Evolutionary conservation across 164 flowering plant genomes (phyloP).

Genomic region (Litsea cubeba): DNA sequence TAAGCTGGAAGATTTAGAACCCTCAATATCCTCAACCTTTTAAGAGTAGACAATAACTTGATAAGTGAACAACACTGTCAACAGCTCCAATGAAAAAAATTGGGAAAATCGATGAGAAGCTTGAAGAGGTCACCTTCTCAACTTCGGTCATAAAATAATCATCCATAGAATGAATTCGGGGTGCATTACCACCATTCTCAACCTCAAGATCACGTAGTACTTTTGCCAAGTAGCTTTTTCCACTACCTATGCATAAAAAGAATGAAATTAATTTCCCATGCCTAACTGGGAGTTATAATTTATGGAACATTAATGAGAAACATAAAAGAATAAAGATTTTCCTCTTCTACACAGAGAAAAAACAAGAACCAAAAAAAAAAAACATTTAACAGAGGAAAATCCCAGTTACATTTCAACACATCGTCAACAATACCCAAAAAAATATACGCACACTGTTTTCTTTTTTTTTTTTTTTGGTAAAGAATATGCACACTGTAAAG

Average conservation of each 20-base stretch:
- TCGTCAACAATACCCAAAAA: too few species aligned
- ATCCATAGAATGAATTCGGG: conserved; percentile 97
- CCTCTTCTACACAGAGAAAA: not conserved
- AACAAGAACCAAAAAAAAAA: not conserved
- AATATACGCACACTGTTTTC: too few species aligned
- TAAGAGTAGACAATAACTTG: not conserved
- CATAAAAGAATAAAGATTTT: too few species aligned
- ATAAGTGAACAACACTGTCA: not conserved
- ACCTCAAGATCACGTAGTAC: conserved; percentile 90
- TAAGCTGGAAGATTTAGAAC: conserved; percentile 43
- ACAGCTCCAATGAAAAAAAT: not conserved
- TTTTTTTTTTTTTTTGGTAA: too few species aligned
- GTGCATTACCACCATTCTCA: conserved; percentile 85
- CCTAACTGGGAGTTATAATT: too few species aligned
- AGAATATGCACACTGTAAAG: not conserved
- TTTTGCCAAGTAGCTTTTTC: conserved; percentile 94
- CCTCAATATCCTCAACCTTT: conserved; percentile 71
- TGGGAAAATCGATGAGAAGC: not conserved
- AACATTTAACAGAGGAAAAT: not conserved
- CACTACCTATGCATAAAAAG: conserved; percentile 58
- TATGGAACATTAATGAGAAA: not conserved
- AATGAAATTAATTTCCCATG: not conserved
- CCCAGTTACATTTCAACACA: too few species aligned
- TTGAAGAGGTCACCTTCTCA: conserved; percentile 61
- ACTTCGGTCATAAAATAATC: conserved; percentile 98